Conservation (phyloP, 2,329 filamentous ascomycete genomes). For the Diaporthe vaccinii region DNA sequence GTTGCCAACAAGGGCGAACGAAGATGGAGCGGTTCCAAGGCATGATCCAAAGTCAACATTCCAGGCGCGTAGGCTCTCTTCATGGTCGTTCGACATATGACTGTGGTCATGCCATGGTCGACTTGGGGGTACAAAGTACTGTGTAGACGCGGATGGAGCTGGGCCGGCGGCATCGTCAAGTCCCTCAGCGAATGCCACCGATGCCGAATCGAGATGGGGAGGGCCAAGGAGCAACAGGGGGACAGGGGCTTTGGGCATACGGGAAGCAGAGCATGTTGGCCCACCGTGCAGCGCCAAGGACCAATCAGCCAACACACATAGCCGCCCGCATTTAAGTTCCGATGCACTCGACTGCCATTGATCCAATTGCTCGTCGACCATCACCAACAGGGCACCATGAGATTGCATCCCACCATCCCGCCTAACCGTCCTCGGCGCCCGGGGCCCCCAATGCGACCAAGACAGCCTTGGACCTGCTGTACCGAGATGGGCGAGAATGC, state of each 20-base stretch:
- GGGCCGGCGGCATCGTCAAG: conserved; percentile 1
- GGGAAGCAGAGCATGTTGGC: conserved; percentile 12
- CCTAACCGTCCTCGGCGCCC: conserved; percentile 27
- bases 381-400: conserved; percentile 15
- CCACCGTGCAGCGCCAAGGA: conserved; percentile 28
- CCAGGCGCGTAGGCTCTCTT: background rate
- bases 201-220: conserved; percentile 26
- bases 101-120: background rate
- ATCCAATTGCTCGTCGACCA: conserved; percentile 17
- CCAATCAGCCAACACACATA: conserved; percentile 31
- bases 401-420: conserved; percentile 30
- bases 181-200: background rate
- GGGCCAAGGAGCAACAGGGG: conserved; percentile 7
- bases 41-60: background rate
- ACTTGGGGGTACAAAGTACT: background rate
- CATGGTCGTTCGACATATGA: background rate
- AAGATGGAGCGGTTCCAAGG: background rate
- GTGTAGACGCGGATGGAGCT: background rate
- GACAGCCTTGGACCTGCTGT: background rate
- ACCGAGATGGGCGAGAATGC: conserved; percentile 24
- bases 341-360: conserved; percentile 21
- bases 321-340: conserved; percentile 32
- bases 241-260: conserved; percentile 7
- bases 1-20: background rate
- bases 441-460: conserved; percentile 18